Evolutionary conservation across 495 filamentous ascomycete genomes (phyloP), one percentile per base, ranked within the genome.

Genomic region (Bombardia bombarda): DNA sequence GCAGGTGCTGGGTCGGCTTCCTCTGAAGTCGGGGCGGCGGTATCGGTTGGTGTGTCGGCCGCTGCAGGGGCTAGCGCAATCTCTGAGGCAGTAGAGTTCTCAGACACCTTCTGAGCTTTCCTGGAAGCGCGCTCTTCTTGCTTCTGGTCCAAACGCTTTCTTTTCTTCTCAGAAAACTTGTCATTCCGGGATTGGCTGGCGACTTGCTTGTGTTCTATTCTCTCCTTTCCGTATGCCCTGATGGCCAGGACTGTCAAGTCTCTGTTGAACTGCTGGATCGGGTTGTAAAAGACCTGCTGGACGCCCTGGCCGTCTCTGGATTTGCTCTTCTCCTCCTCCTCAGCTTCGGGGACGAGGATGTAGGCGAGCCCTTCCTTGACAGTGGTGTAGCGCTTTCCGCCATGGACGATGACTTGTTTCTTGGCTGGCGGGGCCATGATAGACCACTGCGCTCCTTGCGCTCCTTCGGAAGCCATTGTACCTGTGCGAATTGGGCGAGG

Each of bases 251-350:
- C 84, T 55, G 86, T 95, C 51, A 98, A 66, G 64, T 98, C 92
- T 8, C 92, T 79, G 67, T 98, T 98, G 70, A 95, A 98, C 61
- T 97, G 93, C 57, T 97, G 93, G 32, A 98, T 94, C 0, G 92
- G 90, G 50, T 98, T 98, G 68, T 98, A 98, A 60, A 98, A 98
- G 20, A 98, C 93, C 22, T 81, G 76, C 58, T 95, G 87, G 28
- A 68, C 66, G 26, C 63, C 61, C 40, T 68, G 58, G 32, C 61
- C 51, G n/a, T 58, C 53, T 23, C 52, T 57, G 8, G 39, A 30
- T 20, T 46, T 44, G 9, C 40, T 43, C 21, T 54, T 52, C 32
- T 60, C 52, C 14, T 57, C 58, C 14, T 52, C 47, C 7, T 58
- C 52, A 21, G 53, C 47, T 39, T 57, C 55, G n/a, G 68, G 66